These are phyloP conservation scores for Harringtonia lauricola DNA, from an alignment of 2,329 filamentous ascomycete genomes.

Conservation along the genomic window DNA sequence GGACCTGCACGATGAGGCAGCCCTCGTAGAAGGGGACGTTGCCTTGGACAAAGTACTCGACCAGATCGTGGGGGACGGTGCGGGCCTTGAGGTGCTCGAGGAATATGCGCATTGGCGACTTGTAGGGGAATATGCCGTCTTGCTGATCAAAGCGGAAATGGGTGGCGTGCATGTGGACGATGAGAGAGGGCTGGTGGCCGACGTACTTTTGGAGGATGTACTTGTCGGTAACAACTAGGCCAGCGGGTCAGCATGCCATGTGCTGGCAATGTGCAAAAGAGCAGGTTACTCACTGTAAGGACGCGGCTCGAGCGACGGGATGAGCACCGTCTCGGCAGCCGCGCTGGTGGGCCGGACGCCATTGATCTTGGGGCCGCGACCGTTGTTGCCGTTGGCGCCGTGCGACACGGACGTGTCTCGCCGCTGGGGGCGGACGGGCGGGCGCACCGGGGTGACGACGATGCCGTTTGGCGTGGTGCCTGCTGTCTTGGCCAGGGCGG, in stretches of 20 bases:
- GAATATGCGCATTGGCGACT: conserved; percentile 76
- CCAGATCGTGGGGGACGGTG: conserved; percentile 80
- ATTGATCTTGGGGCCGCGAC: conserved; percentile 39
- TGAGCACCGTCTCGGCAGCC: conserved; percentile 27
- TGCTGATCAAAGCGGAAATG: conserved; percentile 92
- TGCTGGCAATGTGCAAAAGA: too few relatives aligned
- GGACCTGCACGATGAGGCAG: conserved; percentile 87
- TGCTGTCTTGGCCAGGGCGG: conserved; percentile 36
- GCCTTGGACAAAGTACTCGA: conserved; percentile 62
- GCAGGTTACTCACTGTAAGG: conserved; percentile 36
- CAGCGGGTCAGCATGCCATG: background rate
- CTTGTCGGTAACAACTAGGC: conserved; percentile 57
- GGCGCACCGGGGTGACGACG: conserved; percentile 33
- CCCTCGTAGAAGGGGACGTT: conserved; percentile 84
- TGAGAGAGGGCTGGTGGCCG: conserved; percentile 60
- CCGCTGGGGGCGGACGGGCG: conserved; percentile 44
- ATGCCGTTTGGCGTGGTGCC: conserved; percentile 28
- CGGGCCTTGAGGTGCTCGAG: conserved; percentile 66
- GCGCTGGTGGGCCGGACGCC: conserved; percentile 36
- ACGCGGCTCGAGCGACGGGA: conserved; percentile 30
- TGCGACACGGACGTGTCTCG: conserved; percentile 34
- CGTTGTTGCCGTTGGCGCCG: conserved; percentile 20
- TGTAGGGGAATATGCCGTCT: conserved; percentile 84
- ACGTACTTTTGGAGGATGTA: conserved; percentile 77
- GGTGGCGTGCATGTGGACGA: conserved; percentile 73